Evolutionary conservation across 768 basidiomycete genomes (phyloP), one percentile per base, ranked within the genome.

Genomic region (Boletus subparvulus): DNA sequence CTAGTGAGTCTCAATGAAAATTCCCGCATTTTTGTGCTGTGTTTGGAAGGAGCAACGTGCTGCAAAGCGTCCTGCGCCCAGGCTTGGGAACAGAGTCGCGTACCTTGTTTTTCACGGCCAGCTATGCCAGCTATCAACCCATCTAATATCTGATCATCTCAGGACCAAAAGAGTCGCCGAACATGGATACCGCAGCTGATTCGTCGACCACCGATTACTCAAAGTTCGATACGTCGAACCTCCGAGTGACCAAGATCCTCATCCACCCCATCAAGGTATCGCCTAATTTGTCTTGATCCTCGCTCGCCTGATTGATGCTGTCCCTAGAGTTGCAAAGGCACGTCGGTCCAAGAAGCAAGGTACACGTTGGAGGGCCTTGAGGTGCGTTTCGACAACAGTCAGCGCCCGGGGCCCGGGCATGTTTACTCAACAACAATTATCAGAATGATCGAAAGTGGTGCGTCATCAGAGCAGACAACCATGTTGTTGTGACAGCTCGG

Each of bases 401-500:
- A 33, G 32, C 17, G 35, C 46, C 36, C 12, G 35, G 28, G 6
- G 6, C 30, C 11, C 32, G 30, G 35, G 35, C 48, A 30, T 40
- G 46, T 49, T 24, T 37, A 32, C 40, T 53, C 47, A 62, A 32
- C 33, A n/a, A 26, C 21, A 47, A 41, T 28, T 1, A 24, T n/a
- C 59, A 91, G 88, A 77, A 86, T 66, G 90, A 92, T 64, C 79
- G 90, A 59, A 77, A 74, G 69, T 90, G 88, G 83, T 85, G 83
- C 59, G 78, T 91, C 63, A 77, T 89, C 47, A 85, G 86, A 60
- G 78, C 78, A 4, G 72, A 74, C 10, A 81, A 76, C 6, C 73
- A 82, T 43, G 64, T 65, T 5, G 77, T 88, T 24, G 73, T 92
- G 42, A 92, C 90, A 2, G 90, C 89, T 6, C 80, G 90, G 49